Base-by-base conservation (phyloP, 306 rosid species). In the Prunus fruticosa region DNA sequence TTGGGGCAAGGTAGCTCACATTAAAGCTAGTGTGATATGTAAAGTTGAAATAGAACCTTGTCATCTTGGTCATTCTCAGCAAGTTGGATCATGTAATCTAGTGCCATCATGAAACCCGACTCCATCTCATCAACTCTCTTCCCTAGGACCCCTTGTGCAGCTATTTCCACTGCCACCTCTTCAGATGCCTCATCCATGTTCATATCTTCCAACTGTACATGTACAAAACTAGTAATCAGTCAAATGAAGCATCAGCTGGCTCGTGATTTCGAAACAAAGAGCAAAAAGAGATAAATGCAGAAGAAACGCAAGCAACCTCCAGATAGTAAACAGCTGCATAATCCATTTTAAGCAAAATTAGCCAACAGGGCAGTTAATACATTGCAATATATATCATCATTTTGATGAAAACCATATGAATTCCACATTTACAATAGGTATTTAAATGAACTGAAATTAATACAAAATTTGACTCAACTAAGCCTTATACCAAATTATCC, bases 41-140 rank as follows among this genome's bases (percentile, higher is more conserved):
- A 15, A 72, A 57, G 28, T 11, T 32, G 73, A 72, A 82, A 81
- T 3, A 2, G 75, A 41, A 90, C 98, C 96, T 89, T 94, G 16
- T 94, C 95, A 74, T 92, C 98, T 57, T 87, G 90, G 84, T 94
- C 97, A 54, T 81, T 79, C 64, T 94, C 92, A 69, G 96, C 92
- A 72, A 85, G 91, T 78, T 89, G 88, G 76, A 90, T 94, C 98
- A 94, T 94, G 89, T 86, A 94, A 83, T 92, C 98, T 58, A 94
- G 86, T 53, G 96, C 97, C 93, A 92, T 81, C 89, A 94, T 94
- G 78, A 92, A 94, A 80, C 92, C 88, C 0, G 95, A 83, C 68
- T 94, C 97, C 98, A 94, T 94, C 86, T 91, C 83, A 88, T 94
- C 97, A 52, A 94, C 97, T 80, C 98, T 90, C 87, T 90, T 94